Percentiles rank a stretch among this genome's conserved stretches.
phyloP scores from a whole-genome alignment of 331 rosid genomes.

The Rhamnella rubrinervis region DNA sequence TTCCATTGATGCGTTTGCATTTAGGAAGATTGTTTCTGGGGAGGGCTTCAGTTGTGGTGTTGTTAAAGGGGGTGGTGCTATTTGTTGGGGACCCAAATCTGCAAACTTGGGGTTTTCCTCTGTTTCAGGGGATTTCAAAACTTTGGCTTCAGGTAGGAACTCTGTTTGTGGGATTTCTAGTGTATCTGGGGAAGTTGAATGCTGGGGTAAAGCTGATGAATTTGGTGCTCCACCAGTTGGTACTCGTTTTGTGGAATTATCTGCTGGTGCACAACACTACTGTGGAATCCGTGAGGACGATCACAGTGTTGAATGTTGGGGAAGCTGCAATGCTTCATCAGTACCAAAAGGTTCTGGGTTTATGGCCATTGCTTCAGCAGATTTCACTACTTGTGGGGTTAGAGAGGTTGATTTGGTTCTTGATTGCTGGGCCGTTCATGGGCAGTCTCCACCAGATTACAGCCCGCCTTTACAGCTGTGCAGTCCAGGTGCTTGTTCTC shows the following conservation, averaged over 20 bases:
- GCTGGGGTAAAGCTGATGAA: constrained; percentile 19
- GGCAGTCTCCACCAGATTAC: constrained; percentile 11
- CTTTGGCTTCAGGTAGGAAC: constrained; percentile 11
- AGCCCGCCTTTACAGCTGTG: constrained; percentile 18
- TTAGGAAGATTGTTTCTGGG: constrained; percentile 10
- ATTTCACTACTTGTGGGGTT: constrained; percentile 15
- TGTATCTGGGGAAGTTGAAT: not conserved
- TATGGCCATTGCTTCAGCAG: constrained; percentile 15
- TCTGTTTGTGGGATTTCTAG: constrained; percentile 16
- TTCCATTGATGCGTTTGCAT: not conserved
- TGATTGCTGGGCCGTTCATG: constrained; percentile 22
- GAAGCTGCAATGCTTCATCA: not conserved
- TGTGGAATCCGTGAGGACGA: constrained; percentile 16
- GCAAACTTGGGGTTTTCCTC: not conserved
- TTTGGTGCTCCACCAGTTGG: not conserved
- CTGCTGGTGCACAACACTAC: constrained; percentile 12
- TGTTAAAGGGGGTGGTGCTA: constrained; percentile 5
- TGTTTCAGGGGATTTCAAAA: constrained; percentile 4
- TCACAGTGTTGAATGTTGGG: constrained; percentile 16
- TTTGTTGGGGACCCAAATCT: constrained; percentile 23
- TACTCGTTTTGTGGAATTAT: constrained; percentile 2
- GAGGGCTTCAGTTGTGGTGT: constrained; percentile 17
- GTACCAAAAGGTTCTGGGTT: constrained; percentile 13
- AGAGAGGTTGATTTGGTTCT: constrained; percentile 22
- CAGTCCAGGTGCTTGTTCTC: constrained; percentile 8